Base-by-base conservation (phyloP, 495 filamentous ascomycete genomes). In the Recurvomyces mirabilis region DNA sequence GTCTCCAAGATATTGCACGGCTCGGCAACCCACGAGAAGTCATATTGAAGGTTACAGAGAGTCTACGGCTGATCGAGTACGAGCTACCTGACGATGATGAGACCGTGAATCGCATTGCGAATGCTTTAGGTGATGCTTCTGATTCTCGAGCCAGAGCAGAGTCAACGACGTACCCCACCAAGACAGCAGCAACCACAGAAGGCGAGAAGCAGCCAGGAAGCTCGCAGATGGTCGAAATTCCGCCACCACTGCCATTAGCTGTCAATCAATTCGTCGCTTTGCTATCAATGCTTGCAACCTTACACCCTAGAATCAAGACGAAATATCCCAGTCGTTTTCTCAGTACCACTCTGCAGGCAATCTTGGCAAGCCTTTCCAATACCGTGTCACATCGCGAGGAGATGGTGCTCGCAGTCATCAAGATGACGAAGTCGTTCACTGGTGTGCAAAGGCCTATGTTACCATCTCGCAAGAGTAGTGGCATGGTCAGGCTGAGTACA, bases 21-120 rank as follows among this genome's bases (percentile, higher is more conserved):
- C 65, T 88, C 38, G 91, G 91, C 18, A 98, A 96, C 54, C 93
- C 91, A 0, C 70, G 91, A 41, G 91, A 98, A 58, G 91, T 95
- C 28, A 82, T 94, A 30, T 67, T 98, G 46, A 91, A 93, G 46
- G 77, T 88, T 6, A 81, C 84, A 24, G 85, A 93, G 55, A 72
- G 74, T 5, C 64, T 91, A 43, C 67, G 79, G 52, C 54, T 68
- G 25, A 63, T 84, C 38, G 73, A 75, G 21, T 60, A 45, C 40
- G 58, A 55, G 13, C 25, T 59, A 41, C 43, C 44, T 22, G 60
- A 67, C 4, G 70, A 68, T 24, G 67, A 80, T 20, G n/a, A n/a
- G 68, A 70, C 1, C 69, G 74, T 1, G 65, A 67, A n/a, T 46
- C 51, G 22, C 9, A 3, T 15, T 13, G 38, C 52, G 18, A 39